A percentile compares a stretch with the other conserved stretches of the same genome.
Conservation (phyloP, 441 rosid genomes). For the Dalechampia spathulata region DNA sequence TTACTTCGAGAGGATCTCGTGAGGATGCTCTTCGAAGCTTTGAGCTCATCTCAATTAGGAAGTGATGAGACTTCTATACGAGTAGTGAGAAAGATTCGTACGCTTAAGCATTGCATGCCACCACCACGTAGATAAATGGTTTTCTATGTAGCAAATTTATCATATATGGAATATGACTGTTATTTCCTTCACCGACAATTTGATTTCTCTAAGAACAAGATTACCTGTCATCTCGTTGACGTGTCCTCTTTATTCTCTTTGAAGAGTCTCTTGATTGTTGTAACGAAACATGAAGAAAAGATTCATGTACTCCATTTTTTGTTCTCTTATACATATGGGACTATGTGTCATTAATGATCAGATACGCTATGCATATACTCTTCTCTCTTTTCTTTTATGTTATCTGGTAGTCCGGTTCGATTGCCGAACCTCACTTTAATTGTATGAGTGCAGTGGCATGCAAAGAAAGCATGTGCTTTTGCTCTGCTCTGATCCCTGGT, state of each 20-base stretch:
- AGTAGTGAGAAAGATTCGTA: conserved; percentile 10
- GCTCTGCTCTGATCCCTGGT: too few relatives aligned
- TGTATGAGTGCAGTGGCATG: too few relatives aligned
- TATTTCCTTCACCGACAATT: conserved; percentile 12
- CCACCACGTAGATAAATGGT: neutral
- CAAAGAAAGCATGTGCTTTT: too few relatives aligned
- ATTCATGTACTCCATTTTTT: neutral
- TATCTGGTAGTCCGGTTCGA: too few relatives aligned
- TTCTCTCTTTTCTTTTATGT: too few relatives aligned
- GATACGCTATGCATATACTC: too few relatives aligned
- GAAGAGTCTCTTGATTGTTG: conserved; percentile 21
- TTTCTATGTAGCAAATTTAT: conserved; percentile 10
- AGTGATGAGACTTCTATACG: conserved; percentile 18
- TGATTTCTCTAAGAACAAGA: conserved; percentile 8
- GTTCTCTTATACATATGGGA: conserved; percentile 7
- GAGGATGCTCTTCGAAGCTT: conserved; percentile 78
- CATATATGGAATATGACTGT: too few relatives aligned
- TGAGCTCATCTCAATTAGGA: conserved; percentile 69
- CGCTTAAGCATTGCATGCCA: conserved; percentile 10
- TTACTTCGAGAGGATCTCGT: conserved; percentile 39
- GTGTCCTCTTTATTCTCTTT: neutral
- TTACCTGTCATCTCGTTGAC: conserved; percentile 14
- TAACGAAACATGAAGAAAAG: conserved; percentile 19
- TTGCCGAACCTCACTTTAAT: too few relatives aligned
- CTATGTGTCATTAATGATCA: conserved; percentile 20